Base-by-base conservation (phyloP, 768 basidiomycete species). In the Antrodiella citrinella region DNA sequence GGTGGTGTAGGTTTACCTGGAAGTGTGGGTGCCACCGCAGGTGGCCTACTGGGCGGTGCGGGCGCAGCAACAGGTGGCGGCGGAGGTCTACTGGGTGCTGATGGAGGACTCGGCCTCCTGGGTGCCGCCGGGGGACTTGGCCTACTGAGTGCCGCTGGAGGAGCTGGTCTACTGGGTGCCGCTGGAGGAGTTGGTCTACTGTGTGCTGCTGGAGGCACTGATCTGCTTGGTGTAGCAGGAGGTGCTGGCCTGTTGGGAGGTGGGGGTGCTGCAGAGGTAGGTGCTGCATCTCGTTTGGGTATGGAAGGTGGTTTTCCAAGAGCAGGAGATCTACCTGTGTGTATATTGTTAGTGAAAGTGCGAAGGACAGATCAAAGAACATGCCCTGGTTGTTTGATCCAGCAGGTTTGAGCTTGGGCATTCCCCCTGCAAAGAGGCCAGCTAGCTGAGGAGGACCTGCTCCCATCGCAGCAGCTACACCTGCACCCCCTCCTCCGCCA, bases 331-430 rank as follows among this genome's bases (percentile, higher is more conserved):
- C 81, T 84, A 13, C 70, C 86, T 87, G 54, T 1, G 13, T 23
- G 7, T 5, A 10, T 20, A 48, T 38, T 45, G 44, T 38, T 48
- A 41, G 21, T 9, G 20, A 42, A 30, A 58, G 51, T 45, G 11
- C 54, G 49, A 22, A 30, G n/a, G 12, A 39, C 26, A 30, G 22
- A 52, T 59, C 73, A 52, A 60, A 85, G 86, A 78, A 50, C 73
- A 65, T 35, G 30, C 30, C 30, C 15, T 7, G 15, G 30, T 35
- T 35, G 15, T 15, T 35, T 35, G 30, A 73, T 11, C 81, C 86
- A n/a, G 86, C 76, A 42, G 90, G 80, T 71, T 86, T 94, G 60
- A 95, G 63, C 62, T 88, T 93, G 3, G 93, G 93, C 72, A 95
- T 82, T 1, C 93, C 92, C 13, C 90, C 91, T 42, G 92, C 91